Conservation (phyloP, 1,284 basidiomycete genomes). For the Ustilago loliicola region DNA sequence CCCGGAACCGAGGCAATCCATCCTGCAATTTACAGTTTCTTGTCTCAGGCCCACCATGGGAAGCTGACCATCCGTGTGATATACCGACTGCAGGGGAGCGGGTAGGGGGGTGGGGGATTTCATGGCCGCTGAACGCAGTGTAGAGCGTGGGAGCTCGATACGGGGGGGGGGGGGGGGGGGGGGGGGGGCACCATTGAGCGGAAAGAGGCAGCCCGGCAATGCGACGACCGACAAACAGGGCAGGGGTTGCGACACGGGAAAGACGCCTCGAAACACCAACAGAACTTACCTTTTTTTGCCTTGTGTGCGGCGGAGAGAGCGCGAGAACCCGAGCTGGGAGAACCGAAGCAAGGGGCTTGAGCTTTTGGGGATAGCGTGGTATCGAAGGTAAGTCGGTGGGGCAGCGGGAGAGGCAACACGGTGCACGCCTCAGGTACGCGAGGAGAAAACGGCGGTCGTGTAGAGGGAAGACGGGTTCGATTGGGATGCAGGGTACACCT, state of each 20-base stretch:
- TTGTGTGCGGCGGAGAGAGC: not conserved
- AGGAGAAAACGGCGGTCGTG: not conserved
- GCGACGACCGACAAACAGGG: constrained; percentile 11
- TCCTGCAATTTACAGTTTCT: not conserved
- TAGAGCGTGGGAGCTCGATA: constrained; percentile 13
- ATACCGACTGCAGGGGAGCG: not conserved
- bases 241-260: not conserved
- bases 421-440: constrained; percentile 3
- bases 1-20: not conserved
- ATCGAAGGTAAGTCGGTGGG: not conserved
- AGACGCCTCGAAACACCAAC: not conserved
- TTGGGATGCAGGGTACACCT: constrained; percentile 3
- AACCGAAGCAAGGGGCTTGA: constrained; percentile 11
- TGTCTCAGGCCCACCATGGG: not conserved
- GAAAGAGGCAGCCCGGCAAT: constrained; percentile 2
- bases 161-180: too few species aligned
- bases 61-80: not conserved
- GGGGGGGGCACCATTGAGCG: not conserved
- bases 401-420: constrained; percentile 4
- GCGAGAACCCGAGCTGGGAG: constrained; percentile 12
- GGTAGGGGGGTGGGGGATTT: not conserved
- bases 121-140: not conserved
- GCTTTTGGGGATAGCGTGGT: constrained; percentile 1
- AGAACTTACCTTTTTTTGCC: not conserved
- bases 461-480: too few species aligned